These are phyloP conservation scores for Diutina pseudorugosa DNA, from an alignment of 1,139 yeast species.

Conservation along the genomic window DNA sequence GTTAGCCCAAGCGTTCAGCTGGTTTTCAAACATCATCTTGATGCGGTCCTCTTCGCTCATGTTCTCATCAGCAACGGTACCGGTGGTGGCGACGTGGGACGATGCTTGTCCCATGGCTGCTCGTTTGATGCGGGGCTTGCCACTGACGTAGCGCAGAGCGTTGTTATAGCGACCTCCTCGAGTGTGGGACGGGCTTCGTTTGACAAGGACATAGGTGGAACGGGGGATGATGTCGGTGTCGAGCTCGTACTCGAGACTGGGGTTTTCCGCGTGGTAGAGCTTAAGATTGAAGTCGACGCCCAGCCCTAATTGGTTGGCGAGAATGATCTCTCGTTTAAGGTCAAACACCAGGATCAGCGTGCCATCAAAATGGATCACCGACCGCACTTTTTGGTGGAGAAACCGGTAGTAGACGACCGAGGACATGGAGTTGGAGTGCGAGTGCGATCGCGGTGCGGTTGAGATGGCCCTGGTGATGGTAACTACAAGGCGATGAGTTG, in stretches of 20 bases:
- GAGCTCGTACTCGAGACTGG: conserved; percentile 74
- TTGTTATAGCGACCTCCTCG: conserved; percentile 22
- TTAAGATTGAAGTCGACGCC: conserved; percentile 77
- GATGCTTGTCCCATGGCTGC: background rate
- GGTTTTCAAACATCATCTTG: conserved; percentile 83
- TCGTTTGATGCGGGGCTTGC: conserved; percentile 53
- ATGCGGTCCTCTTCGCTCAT: conserved; percentile 79
- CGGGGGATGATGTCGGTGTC: conserved; percentile 87
- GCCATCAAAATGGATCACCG: conserved; percentile 84
- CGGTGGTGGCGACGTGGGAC: background rate
- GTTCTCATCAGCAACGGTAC: conserved; percentile 14
- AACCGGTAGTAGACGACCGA: conserved; percentile 84
- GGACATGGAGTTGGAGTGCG: conserved; percentile 39
- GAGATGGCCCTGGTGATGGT: background rate
- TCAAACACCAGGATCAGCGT: conserved; percentile 94
- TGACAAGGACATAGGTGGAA: conserved; percentile 72
- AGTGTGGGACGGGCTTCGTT: conserved; percentile 52
- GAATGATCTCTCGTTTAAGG: conserved; percentile 77
- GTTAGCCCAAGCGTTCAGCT: conserved; percentile 87
- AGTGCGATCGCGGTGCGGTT: background rate
- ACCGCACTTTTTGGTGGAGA: conserved; percentile 70
- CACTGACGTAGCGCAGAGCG: conserved; percentile 75
- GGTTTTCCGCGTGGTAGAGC: conserved; percentile 50
- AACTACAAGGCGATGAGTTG: too few species aligned
- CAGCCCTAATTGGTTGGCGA: conserved; percentile 68